These are phyloP conservation scores for Scutellaria minor DNA, from an alignment of 257 asterid species.

Conservation along the genomic window DNA sequence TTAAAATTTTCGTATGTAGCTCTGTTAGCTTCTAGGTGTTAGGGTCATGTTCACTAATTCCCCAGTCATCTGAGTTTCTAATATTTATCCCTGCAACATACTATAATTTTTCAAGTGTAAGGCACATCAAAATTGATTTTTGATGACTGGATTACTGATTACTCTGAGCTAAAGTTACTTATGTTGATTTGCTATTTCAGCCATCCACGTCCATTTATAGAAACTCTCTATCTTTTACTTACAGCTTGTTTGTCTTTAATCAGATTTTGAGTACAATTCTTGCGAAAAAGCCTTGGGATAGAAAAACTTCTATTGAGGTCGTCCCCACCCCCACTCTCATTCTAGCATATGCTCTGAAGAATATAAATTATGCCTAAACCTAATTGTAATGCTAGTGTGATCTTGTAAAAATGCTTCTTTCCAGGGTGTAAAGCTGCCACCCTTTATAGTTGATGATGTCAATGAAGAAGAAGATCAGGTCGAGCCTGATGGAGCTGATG, in stretches of 20 bases:
- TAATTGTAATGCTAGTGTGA: slow-evolving; percentile 26
- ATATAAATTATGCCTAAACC: slow-evolving; percentile 1
- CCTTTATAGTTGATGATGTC: slow-evolving; percentile 63
- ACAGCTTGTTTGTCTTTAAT: slow-evolving; percentile 26
- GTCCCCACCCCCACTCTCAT: slow-evolving; percentile 26
- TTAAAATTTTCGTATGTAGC: neutral
- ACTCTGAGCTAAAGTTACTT: neutral
- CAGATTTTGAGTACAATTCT: slow-evolving; percentile 69
- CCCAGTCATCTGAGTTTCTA: neutral
- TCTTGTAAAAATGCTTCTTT: slow-evolving; percentile 24
- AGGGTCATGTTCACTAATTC: neutral
- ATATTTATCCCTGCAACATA: neutral
- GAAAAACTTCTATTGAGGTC: slow-evolving; percentile 57
- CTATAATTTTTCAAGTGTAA: neutral
- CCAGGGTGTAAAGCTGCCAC: slow-evolving; percentile 61
- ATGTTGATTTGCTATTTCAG: neutral
- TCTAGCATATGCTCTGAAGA: neutral
- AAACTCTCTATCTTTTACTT: slow-evolving; percentile 6
- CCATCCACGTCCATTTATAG: neutral
- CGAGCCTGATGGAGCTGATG: slow-evolving; percentile 38
- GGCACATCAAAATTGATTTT: slow-evolving; percentile 17
- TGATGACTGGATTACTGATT: slow-evolving; percentile 17
- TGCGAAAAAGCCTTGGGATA: slow-evolving; percentile 64
- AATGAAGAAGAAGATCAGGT: slow-evolving; percentile 39
- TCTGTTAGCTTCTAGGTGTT: neutral